Conservation (phyloP, 768 basidiomycete genomes). For the Lactarius indigo region DNA sequence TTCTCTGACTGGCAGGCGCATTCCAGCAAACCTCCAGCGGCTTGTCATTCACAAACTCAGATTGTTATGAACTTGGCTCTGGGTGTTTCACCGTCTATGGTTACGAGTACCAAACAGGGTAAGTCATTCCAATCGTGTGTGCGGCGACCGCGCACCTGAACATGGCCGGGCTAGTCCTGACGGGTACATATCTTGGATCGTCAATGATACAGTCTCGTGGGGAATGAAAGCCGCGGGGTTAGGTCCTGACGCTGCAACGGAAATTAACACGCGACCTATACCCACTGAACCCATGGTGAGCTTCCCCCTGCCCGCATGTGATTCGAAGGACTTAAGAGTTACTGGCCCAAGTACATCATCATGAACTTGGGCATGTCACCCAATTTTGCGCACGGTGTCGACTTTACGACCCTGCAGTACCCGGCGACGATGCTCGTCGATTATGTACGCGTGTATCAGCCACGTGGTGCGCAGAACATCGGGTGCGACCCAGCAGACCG, state of each 20-base stretch:
- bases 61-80: constrained; percentile 60
- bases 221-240: constrained; percentile 67
- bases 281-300: constrained; percentile 85
- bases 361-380: constrained; percentile 80
- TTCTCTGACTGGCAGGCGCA: constrained; percentile 12
- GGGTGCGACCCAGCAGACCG: constrained; percentile 80
- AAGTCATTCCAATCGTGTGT: constrained; percentile 51
- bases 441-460: constrained; percentile 91
- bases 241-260: constrained; percentile 52
- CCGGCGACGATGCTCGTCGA: constrained; percentile 75
- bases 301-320: background rate
- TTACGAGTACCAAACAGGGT: constrained; percentile 67
- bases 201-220: constrained; percentile 66
- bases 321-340: background rate
- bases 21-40: constrained; percentile 80
- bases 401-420: constrained; percentile 67
- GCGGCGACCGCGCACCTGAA: constrained; percentile 8
- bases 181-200: constrained; percentile 80
- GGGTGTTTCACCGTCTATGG: constrained; percentile 75
- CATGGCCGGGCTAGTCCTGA: background rate
- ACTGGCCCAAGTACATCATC: constrained; percentile 63
- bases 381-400: constrained; percentile 67
- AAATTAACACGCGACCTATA: constrained; percentile 66
- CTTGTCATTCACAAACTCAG: constrained; percentile 60
- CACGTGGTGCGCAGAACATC: constrained; percentile 60